Percentiles rank a stretch among this genome's conserved stretches.
These are phyloP conservation scores for Boletus reticuloceps DNA, from an alignment of 768 basidiomycete species.

Conservation along the genomic window DNA sequence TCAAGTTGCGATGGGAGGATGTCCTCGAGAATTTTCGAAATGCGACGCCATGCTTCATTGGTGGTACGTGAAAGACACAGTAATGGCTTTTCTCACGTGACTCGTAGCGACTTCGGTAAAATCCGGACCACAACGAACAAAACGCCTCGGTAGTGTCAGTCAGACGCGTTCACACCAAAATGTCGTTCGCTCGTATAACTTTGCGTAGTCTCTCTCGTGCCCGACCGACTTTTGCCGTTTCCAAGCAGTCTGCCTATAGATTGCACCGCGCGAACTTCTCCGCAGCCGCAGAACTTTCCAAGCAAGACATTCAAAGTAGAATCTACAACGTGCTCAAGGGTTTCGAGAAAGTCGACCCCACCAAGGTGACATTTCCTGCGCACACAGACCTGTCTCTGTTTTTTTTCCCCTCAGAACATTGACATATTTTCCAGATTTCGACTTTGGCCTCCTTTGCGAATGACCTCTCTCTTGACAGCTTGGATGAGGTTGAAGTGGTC, in stretches of 20 bases:
- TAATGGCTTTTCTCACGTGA: conserved; percentile 1
- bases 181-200: conserved; percentile 36
- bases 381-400: conserved; percentile 4
- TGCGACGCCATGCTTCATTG: conserved; percentile 93
- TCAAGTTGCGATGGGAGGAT: conserved; percentile 87
- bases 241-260: conserved; percentile 30
- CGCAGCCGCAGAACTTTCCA: conserved; percentile 22
- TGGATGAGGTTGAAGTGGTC: conserved; percentile 97
- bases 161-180: conserved; percentile 26
- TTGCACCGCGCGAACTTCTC: conserved; percentile 33
- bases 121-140: conserved; percentile 17
- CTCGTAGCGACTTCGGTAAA: conserved; percentile 19
- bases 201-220: conserved; percentile 29
- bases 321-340: conserved; percentile 31
- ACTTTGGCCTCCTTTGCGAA: conserved; percentile 50
- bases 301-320: conserved; percentile 22
- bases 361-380: conserved; percentile 23
- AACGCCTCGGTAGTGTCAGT: not conserved
- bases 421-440: conserved; percentile 50
- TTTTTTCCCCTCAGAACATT: conserved; percentile 27
- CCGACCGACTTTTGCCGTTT: conserved; percentile 27
- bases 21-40: conserved; percentile 92
- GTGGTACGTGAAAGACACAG: conserved; percentile 1
- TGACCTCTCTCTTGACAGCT: conserved; percentile 73
- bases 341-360: conserved; percentile 28